Evolutionary conservation across 345 rosid genomes (phyloP), one percentile per base, ranked within the genome.

Genomic region (Eucalyptus lansdowneana): DNA sequence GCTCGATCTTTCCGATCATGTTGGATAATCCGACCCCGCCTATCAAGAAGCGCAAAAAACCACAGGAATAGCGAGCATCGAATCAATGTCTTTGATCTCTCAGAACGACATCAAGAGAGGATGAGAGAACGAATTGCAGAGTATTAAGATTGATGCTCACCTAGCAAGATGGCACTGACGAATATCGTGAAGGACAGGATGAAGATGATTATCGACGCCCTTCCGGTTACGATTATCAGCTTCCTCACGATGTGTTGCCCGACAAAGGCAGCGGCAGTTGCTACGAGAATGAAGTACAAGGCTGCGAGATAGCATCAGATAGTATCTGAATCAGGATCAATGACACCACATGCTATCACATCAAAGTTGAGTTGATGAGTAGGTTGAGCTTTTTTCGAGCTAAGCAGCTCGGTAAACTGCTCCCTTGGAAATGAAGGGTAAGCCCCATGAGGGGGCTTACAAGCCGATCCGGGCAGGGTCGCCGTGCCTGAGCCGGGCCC

Each of bases 11-110:
- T 88, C 76, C 87, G 31, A 91, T 89, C 90, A 88, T 88, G 92
- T 87, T 90, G 14, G 91, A 88, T 62, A 90, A 44, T 12, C 92
- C 91, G 87, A 92, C 91, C 49, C 92, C 93, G 65, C 92, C 92
- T 92, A 34, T 47, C 69, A 80, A 58, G 44, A 50, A 76, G 22
- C 40, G 19, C n/a, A 56, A 9, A 53, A 8, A 31, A 51, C 9
- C 53, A 14, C 8, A 47, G 60, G 0, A 45, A 21, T 2, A 42
- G 22, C 9, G 24, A 17, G 31, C 53, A 14, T 44, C 27, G 34
- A 8, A 45, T 67, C 21, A 19, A 72, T 5, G 81, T 72, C 45
- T 37, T 72, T 24, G 45, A 72, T 72, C 44, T 72, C 45, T 72
- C 45, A 0, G 25, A 72, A 72, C 14, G 22, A 37, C 45, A 0